These are phyloP conservation scores for Aspergillus jensenii DNA, from an alignment of 2,329 filamentous ascomycete genomes.

Conservation along the genomic window DNA sequence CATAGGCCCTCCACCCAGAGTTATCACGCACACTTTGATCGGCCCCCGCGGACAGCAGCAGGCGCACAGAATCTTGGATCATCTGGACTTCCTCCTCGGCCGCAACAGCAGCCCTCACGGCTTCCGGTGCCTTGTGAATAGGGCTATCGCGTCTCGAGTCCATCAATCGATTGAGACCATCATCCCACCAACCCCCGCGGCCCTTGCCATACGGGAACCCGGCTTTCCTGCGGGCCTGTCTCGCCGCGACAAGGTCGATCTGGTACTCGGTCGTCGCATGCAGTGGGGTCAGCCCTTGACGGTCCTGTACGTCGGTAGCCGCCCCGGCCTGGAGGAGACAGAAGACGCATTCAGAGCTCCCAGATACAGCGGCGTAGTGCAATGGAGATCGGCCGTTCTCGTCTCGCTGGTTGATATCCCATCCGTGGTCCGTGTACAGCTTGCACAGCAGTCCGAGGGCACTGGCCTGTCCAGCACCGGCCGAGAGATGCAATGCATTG, in stretches of 20 bases:
- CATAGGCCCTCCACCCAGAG: neutral
- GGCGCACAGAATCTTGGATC: neutral
- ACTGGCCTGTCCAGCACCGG: conserved; percentile 11
- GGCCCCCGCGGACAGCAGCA: neutral
- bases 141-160: neutral
- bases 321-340: conserved; percentile 10
- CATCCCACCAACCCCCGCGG: neutral
- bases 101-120: neutral
- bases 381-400: conserved; percentile 9
- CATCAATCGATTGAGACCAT: neutral
- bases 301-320: neutral
- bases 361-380: conserved; percentile 8
- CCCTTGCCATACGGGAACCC: neutral
- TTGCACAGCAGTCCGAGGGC: conserved; percentile 7
- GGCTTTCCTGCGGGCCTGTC: neutral
- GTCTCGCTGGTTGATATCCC: neutral
- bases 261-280: neutral
- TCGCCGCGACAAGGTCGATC: neutral
- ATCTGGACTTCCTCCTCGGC: neutral
- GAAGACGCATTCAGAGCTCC: conserved; percentile 7
- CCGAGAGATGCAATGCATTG: conserved; percentile 10
- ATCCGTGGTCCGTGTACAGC: neutral
- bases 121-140: neutral
- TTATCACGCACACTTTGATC: neutral
- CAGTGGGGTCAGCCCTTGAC: neutral